Percentiles rank a stretch among this genome's conserved stretches.
Conservation (phyloP, 1,284 basidiomycete genomes). For the Irpex sp. region DNA sequence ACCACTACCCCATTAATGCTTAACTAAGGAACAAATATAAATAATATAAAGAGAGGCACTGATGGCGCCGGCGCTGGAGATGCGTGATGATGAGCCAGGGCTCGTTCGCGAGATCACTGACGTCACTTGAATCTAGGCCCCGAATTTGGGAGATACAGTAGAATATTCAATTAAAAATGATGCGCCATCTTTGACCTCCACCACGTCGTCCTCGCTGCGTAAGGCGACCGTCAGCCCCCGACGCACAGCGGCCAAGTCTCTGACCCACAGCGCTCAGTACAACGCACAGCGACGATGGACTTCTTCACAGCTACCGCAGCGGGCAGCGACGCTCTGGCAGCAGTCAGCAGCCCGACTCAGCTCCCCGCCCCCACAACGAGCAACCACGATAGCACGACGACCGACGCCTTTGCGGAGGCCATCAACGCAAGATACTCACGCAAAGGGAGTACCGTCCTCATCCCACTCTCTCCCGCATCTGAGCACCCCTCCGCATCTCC, state of each 20-base stretch:
- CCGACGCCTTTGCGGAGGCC: slow-evolving; percentile 23
- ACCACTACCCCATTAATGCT: slow-evolving; percentile 47
- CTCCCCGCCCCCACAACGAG: slow-evolving; percentile 2
- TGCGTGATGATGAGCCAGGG: too few relatives aligned
- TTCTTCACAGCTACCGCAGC: slow-evolving; percentile 11
- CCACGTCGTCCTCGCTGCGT: neutral
- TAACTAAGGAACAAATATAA: neutral
- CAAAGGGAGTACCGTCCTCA: slow-evolving; percentile 10
- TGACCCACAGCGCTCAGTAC: neutral
- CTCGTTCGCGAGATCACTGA: neutral
- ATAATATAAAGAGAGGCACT: neutral
- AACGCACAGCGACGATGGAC: slow-evolving; percentile 3
- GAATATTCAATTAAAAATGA: neutral
- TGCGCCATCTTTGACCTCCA: neutral
- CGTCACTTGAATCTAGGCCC: neutral
- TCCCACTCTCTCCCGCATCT: slow-evolving; percentile 10
- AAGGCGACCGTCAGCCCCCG: too few relatives aligned
- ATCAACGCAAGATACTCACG: slow-evolving; percentile 19
- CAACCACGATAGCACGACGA: slow-evolving; percentile 6
- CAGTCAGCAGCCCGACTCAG: slow-evolving; percentile 1
- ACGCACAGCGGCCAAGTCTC: neutral
- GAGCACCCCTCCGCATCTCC: too few relatives aligned
- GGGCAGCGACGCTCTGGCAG: slow-evolving; percentile 1
- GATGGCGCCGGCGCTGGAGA: too few relatives aligned
- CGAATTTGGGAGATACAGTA: slow-evolving; percentile 2